Evolutionary conservation across 176 grass and related monocot species (phyloP), one percentile per base, ranked within the genome.

Genomic region (Saccharum spontaneum): DNA sequence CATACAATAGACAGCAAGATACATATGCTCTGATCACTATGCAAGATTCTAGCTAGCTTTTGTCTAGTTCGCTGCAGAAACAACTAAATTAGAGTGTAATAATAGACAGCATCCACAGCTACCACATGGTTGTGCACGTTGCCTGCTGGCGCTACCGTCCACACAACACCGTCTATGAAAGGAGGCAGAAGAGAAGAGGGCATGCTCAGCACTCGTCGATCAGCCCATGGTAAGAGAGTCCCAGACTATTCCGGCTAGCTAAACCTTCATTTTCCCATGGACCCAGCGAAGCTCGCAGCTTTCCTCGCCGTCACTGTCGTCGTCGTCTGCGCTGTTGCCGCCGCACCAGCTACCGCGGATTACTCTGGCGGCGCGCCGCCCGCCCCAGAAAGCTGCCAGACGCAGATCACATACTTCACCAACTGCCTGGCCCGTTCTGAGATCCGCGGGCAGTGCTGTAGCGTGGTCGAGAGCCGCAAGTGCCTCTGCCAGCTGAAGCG

Each of bases 401-500:
- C 20, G 45, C 65, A 81, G 3, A 81, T 81, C 45, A 6, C 5
- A 1, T 81, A 69, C 79, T 81, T 81, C 65, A 69, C 24, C 65
- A 81, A 81, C 65, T 81, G 79, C 65, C 46, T 81, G 18, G 79
- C 65, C 18, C 45, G 11, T 10, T 6, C 24, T 4, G 65, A 54
- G 44, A 54, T 81, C 79, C 64, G 65, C 13, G 18, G 1, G 12
- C 45, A 54, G 65, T 81, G 79, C 65, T 81, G 79, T 13, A 54
- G 12, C 20, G 79, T 69, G 65, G 45, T 81, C 2, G 31, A n/a
- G 12, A 50, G 34, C 45, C 2, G 0, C 20, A 16, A 17, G 20
- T 81, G 79, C 79, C 65, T 81, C 45, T 81, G 65, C 79, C 64
- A 69, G 65, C 79, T 81, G 45, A 24, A 81, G 45, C 64, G 22